Evolutionary conservation across 2,329 filamentous ascomycete species (phyloP).

Genomic region (Blastomyces parvus): DNA sequence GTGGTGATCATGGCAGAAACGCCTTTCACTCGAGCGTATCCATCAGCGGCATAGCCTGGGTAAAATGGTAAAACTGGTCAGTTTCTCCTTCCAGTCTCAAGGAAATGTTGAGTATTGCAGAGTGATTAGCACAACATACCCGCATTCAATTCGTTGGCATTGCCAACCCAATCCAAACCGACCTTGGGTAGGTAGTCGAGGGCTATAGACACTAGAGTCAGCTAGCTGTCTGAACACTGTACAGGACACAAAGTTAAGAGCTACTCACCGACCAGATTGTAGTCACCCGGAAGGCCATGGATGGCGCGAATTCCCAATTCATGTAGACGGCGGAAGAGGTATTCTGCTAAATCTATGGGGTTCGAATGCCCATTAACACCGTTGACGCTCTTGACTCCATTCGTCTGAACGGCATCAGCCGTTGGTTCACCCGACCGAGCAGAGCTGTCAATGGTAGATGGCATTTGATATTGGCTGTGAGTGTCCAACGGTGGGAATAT

Average conservation of each 20-base stretch:
- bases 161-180: constrained; percentile 51
- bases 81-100: not conserved
- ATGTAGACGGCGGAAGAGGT: constrained; percentile 34
- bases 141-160: constrained; percentile 53
- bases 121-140: constrained; percentile 26
- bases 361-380: not conserved
- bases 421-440: not conserved
- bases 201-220: constrained; percentile 26
- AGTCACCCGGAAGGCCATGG: constrained; percentile 42
- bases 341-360: constrained; percentile 20
- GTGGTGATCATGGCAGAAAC: constrained; percentile 63
- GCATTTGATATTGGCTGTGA: not conserved
- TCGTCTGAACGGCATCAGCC: not conserved
- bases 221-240: too few relatives aligned
- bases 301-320: constrained; percentile 32
- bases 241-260: not conserved
- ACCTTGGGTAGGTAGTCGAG: constrained; percentile 49
- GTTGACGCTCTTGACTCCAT: not conserved
- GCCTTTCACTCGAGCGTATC: constrained; percentile 64
- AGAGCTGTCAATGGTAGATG: not conserved
- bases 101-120: not conserved
- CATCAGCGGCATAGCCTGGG: constrained; percentile 64
- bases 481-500: not conserved
- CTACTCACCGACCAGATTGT: constrained; percentile 23
- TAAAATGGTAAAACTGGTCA: not conserved